Evolutionary conservation across 2,329 filamentous ascomycete genomes (phyloP), one percentile per base, ranked within the genome.

Genomic region (Hortaea sp.): DNA sequence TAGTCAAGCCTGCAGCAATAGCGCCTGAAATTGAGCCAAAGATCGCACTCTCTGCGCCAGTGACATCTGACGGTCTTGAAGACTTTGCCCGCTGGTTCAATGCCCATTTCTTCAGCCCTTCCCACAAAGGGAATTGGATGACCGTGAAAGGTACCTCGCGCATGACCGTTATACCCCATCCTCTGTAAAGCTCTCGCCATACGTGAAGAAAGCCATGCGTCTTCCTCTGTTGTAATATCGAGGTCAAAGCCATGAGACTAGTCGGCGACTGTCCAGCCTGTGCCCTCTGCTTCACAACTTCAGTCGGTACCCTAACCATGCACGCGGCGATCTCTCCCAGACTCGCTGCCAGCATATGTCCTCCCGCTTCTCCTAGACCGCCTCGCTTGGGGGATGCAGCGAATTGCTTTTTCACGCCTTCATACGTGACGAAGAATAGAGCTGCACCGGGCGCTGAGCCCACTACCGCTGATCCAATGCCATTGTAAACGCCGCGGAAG

Each of bases 41-140:
- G 38, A 92, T 57, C 0, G 84, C 92, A 55, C 86, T 92, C 69
- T 95, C 88, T 1, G 76, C 68, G 0, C 85, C 88, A 11, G 80
- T 76, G 1, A 92, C 71, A 31, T 73, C 65, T 0, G 57, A 58
- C 75, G 69, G 53, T 59, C 49, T 61, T 57, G 38, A 29, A 38
- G 29, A 12, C 29, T 31, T 39, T 35, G 9, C 32, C n/a, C 53
- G 55, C 48, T 59, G 64, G 37, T 69, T 58, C 39, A 75, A 66
- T 5, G 81, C 74, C 76, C 79, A 86, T 38, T 74, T 73, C 75
- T 95, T 97, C 75, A 97, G 78, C 4, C 77, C 81, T 69, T 98
- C 92, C 92, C 92, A 98, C 52, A 98, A 76, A 40, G 92, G 92
- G 64, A 98, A 98, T 67, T 98, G 92, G 52, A 98, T 85, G 7